Base-by-base conservation (phyloP, 257 asterid genomes). In the Solanum pimpinellifolium region DNA sequence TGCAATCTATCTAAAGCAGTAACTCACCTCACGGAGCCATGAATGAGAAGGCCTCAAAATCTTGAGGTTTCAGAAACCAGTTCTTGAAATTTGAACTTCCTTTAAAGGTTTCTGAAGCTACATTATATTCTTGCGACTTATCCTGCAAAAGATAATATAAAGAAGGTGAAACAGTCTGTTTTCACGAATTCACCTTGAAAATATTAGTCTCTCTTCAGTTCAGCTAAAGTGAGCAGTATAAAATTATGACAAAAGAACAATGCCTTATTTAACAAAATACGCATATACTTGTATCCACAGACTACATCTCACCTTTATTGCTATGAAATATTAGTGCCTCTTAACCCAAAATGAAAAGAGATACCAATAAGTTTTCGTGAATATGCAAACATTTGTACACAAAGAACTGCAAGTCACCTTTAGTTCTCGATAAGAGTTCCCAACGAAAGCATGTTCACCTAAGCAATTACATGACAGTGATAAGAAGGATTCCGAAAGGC, bases 21-120 rank as follows among this genome's bases (percentile, higher is more conserved):
- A 88, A 74, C 89, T 87, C 83, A 87, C 86, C 72, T 90, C 68
- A 89, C 77, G 77, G 83, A 52, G 90, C 87, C 72, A 42, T 41
- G 16, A 39, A 88, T 27, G 89, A 86, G 88, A 94, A 93, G 77
- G 93, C 89, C 94, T 96, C 99, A 7, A 87, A 89, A 75, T 90
- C 89, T 69, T 87, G 93, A 89, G 95, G 98, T 87, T 94, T 95
- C 90, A 87, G 37, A 86, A 91, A 89, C 99, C 98, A 96, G 93
- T 95, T 93, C 52, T 86, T 90, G 84, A 96, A 96, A 88, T 90
- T 88, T 56, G 92, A 93, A 90, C 96, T 92, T 85, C 86, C 93
- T 90, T 94, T 94, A 56, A 95, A 92, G 88, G 91, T 87, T 93
- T 89, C 93, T n/a, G 96, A 96, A 76, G 92, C 90, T 89, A 92